Evolutionary conservation across 2,329 filamentous ascomycete species (phyloP).

Genomic region (Penicillium sp.): DNA sequence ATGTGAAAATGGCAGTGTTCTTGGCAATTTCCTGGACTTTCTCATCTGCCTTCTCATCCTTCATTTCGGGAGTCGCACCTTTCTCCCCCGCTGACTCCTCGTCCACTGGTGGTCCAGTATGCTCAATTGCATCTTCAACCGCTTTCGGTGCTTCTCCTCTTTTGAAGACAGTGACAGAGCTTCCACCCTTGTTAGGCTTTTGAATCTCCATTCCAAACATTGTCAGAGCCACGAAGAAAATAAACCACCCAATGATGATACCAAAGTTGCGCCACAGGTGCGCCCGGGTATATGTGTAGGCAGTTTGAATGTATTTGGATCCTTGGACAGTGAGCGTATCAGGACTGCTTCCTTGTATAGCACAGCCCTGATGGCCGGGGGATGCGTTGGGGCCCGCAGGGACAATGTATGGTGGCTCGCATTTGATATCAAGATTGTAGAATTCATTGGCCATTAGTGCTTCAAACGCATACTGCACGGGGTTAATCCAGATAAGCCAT

Average conservation of each 20-base stretch:
- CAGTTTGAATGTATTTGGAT: conserved; percentile 52
- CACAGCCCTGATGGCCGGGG: conserved; percentile 55
- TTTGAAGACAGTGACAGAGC: conserved; percentile 72
- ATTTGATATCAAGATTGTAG: conserved; percentile 53
- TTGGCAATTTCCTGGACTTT: conserved; percentile 52
- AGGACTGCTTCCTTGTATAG: conserved; percentile 54
- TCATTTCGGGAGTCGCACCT: conserved; percentile 10
- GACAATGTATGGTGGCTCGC: conserved; percentile 53
- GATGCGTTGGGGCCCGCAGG: conserved; percentile 48
- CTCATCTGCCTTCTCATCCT: conserved; percentile 18
- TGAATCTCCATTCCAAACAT: conserved; percentile 74
- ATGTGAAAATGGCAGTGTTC: conserved; percentile 72
- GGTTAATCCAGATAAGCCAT: conserved; percentile 63
- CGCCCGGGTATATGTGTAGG: conserved; percentile 52
- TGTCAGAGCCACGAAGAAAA: conserved; percentile 70
- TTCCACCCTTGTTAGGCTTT: conserved; percentile 75
- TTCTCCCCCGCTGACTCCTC: conserved; percentile 49
- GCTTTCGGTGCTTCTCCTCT: conserved; percentile 58
- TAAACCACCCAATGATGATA: conserved; percentile 70
- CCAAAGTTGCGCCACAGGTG: conserved; percentile 71
- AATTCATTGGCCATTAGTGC: conserved; percentile 68
- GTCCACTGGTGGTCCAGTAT: conserved; percentile 39
- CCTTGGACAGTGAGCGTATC: conserved; percentile 53
- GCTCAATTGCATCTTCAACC: conserved; percentile 55
- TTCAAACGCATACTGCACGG: conserved; percentile 66